These are phyloP conservation scores for Phytophthora syringae DNA, from an alignment of 352 stramenopile species.

Conservation along the genomic window DNA sequence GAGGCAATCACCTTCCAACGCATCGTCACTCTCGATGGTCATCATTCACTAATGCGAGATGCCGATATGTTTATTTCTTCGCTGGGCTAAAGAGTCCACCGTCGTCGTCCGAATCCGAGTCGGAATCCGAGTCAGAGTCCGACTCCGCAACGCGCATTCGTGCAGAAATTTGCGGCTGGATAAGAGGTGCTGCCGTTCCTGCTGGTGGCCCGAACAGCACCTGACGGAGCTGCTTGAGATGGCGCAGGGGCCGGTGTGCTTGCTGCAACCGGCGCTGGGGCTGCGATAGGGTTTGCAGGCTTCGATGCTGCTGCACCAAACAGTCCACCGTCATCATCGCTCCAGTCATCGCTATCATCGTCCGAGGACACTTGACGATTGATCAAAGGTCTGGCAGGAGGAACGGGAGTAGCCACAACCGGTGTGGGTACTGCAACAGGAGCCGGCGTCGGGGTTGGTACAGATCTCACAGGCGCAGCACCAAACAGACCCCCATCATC, in stretches of 20 bases:
- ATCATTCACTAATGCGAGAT: constrained; percentile 48
- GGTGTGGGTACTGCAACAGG: constrained; percentile 11
- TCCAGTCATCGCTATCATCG: constrained; percentile 75
- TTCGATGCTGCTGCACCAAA: constrained; percentile 53
- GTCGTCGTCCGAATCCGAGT: constrained; percentile 40
- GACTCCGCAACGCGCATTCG: neutral
- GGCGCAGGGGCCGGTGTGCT: constrained; percentile 10
- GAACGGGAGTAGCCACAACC: constrained; percentile 28
- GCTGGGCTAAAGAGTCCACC: constrained; percentile 58
- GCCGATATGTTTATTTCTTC: constrained; percentile 35
- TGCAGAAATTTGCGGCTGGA: too few relatives aligned
- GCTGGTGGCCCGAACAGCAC: too few relatives aligned
- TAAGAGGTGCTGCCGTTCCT: too few relatives aligned
- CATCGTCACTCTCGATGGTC: constrained; percentile 56
- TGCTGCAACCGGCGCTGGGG: constrained; percentile 4
- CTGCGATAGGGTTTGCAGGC: constrained; percentile 22
- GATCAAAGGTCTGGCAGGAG: constrained; percentile 44
- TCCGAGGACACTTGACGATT: constrained; percentile 52
- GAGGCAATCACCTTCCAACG: too few relatives aligned
- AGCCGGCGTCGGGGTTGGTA: constrained; percentile 6
- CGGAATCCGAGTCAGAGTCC: neutral
- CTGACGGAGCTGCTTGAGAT: constrained; percentile 14
- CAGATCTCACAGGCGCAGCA: constrained; percentile 29
- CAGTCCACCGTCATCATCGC: constrained; percentile 55
- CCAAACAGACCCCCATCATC: constrained; percentile 70